phyloP scores from a whole-genome alignment of 208 protist genomes.

The Strigomonas galati region DNA sequence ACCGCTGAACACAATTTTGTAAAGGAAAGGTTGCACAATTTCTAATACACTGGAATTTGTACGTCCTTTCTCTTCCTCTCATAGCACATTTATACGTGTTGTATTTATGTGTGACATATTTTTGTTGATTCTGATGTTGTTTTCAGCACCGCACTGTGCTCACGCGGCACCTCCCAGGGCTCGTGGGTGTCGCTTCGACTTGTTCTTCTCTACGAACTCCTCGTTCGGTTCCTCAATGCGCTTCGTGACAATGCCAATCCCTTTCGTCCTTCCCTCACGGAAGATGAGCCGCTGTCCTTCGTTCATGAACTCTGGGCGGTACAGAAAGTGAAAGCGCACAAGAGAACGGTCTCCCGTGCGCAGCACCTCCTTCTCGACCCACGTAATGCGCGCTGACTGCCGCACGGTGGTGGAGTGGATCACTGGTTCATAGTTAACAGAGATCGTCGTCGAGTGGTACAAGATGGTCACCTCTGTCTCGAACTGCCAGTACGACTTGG shows the following conservation, averaged over 20 bases:
- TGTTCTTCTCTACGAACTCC: slow-evolving; percentile 39
- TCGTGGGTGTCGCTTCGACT: slow-evolving; percentile 1
- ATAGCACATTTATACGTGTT: not conserved
- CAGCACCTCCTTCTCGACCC: slow-evolving; percentile 87
- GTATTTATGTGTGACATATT: not conserved
- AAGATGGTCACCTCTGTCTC: slow-evolving; percentile 96
- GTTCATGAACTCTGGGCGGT: slow-evolving; percentile 92
- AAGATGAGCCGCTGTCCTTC: slow-evolving; percentile 92
- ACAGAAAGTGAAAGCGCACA: slow-evolving; percentile 94
- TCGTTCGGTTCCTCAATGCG: slow-evolving; percentile 52
- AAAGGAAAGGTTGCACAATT: not conserved
- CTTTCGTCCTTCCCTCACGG: slow-evolving; percentile 93
- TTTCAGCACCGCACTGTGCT: not conserved
- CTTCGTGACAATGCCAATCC: slow-evolving; percentile 86
- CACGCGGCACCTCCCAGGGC: not conserved
- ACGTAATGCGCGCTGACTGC: slow-evolving; percentile 84
- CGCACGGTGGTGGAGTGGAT: slow-evolving; percentile 94
- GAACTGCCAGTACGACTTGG: slow-evolving; percentile 92
- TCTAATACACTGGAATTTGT: not conserved
- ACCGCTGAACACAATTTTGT: not conserved
- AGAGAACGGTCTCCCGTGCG: slow-evolving; percentile 92
- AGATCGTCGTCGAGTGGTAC: slow-evolving; percentile 98
- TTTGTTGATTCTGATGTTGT: not conserved
- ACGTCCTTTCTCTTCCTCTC: too few species aligned
- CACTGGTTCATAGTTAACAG: slow-evolving; percentile 95